Base-by-base conservation (phyloP, 2,329 filamentous ascomycete species). In the Talaromyces funiculosus region DNA sequence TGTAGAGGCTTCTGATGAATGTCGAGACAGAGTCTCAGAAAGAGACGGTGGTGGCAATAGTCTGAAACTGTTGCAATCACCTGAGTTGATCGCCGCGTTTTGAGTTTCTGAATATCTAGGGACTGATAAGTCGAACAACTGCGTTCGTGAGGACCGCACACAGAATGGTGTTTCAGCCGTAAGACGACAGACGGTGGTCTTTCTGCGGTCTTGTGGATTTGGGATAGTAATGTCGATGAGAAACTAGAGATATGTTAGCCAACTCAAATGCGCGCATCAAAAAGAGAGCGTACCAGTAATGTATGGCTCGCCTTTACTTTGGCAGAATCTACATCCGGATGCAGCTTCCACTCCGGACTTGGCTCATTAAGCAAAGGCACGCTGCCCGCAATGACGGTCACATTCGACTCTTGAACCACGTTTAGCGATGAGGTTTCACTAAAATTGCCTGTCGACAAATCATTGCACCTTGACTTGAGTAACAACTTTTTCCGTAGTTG, bases 291-390 rank as follows among this genome's bases (percentile, higher is more conserved):
- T 40, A 61, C 60, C 4, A 58, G 37, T 24, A 61, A 42, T 4
- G 54, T 37, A 38, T 61, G 60, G 6, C 45, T 58, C 26, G 47
- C 60, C 29, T 38, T 51, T 9, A 61, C 31, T 29, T 51, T 61
- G 9, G 43, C n/a, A 37, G 14, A 58, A 51, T 61, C 29, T n/a
- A 61, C 60, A 38, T 61, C 60, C 9, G 60, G 54, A 54, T 61
- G 60, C 14, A 61, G 14, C 12, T 18, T 57, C 24, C 57, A 35
- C n/a, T 53, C 24, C 20, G 45, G 5, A 9, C 38, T 57, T 9
- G 38, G 29, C 4, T 54, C 60, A 24, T 61, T 31, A 3, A 42
- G 53, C 16, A 61, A 37, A 20, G 60, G 60, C 3, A 61, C 35
- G 26, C 24, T 58, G 20, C 53, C 47, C 8, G 43, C 35, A 53